phyloP scores from a whole-genome alignment of 495 filamentous ascomycete species.

The Neurospora discreta region DNA sequence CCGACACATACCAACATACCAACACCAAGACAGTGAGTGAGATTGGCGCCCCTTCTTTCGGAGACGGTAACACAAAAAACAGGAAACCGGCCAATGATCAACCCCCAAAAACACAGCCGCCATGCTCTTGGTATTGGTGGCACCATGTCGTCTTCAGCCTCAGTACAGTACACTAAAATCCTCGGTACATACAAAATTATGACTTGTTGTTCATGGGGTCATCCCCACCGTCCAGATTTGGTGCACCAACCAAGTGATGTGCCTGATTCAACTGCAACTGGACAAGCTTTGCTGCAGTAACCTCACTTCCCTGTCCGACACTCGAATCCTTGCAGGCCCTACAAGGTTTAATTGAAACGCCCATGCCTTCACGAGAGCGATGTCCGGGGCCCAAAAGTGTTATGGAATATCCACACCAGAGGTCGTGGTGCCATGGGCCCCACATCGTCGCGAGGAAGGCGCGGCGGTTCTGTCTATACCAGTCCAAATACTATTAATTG shows the following conservation, averaged over 20 bases:
- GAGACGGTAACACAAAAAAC: background rate
- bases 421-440: no score
- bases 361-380: no score
- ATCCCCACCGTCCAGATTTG: no score
- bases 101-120: background rate
- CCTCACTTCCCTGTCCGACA: background rate
- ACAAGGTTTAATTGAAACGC: background rate
- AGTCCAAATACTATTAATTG: no score
- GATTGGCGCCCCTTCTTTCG: background rate
- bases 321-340: background rate
- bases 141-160: background rate
- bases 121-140: background rate
- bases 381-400: no score
- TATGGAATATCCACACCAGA: no score
- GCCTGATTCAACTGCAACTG: background rate
- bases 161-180: background rate
- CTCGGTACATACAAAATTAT: no score
- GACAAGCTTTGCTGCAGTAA: background rate
- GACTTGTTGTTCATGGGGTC: no score
- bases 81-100: background rate
- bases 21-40: background rate
- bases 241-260: background rate
- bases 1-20: background rate
- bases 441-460: no score
- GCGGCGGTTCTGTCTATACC: no score